A percentile compares a stretch with the other conserved stretches of the same genome.
Conservation (phyloP, 768 basidiomycete genomes). For the Leucogyrophana mollusca region DNA sequence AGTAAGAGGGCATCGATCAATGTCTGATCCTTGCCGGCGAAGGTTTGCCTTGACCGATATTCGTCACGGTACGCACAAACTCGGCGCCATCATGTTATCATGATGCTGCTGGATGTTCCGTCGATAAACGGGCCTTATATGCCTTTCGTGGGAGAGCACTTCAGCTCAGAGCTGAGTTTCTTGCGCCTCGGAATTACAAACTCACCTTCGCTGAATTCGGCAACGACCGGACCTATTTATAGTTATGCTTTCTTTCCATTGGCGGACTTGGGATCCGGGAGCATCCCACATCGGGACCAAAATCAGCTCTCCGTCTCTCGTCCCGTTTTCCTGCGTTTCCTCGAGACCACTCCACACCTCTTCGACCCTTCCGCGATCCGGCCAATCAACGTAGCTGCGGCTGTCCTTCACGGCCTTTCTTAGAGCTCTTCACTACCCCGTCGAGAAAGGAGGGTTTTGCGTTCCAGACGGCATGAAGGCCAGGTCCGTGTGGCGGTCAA, state of each 20-base stretch:
- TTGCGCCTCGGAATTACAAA: background rate
- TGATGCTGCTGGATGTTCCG: constrained; percentile 14
- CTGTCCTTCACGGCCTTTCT: constrained; percentile 4
- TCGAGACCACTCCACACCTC: constrained; percentile 12
- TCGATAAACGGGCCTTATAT: constrained; percentile 25
- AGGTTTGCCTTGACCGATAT: constrained; percentile 14
- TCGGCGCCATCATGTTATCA: constrained; percentile 19
- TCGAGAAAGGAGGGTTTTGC: constrained; percentile 23
- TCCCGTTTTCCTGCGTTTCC: constrained; percentile 11
- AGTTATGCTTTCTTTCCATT: constrained; percentile 18
- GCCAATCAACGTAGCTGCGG: constrained; percentile 19
- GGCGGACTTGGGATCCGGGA: constrained; percentile 10
- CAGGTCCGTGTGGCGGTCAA: constrained; percentile 12
- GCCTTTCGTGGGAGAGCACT: background rate
- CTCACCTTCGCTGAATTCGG: constrained; percentile 19
- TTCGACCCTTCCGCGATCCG: constrained; percentile 15
- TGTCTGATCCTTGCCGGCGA: constrained; percentile 24
- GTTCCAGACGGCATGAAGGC: constrained; percentile 21
- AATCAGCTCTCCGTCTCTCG: constrained; percentile 7
- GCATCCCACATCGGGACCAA: constrained; percentile 20
- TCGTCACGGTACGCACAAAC: constrained; percentile 19
- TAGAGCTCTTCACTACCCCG: constrained; percentile 8
- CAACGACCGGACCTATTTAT: constrained; percentile 22
- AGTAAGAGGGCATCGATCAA: constrained; percentile 23
- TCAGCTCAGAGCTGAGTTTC: background rate